A percentile compares a stretch with the other conserved stretches of the same genome.
Evolutionary conservation across 768 basidiomycete genomes (phyloP).

Genomic region (Cystobasidium ongulense): DNA sequence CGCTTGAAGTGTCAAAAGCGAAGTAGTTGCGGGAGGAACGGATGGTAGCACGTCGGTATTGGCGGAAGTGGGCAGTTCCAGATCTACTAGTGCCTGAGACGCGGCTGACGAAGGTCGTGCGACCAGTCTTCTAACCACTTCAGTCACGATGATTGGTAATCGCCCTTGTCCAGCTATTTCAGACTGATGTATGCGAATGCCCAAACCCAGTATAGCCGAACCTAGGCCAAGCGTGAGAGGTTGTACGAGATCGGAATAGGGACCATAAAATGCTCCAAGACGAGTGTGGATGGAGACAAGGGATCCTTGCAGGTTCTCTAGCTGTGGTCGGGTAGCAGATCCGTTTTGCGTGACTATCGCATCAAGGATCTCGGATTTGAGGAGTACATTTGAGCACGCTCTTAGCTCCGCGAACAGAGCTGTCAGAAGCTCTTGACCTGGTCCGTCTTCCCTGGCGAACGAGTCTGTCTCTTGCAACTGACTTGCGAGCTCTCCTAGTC

Average conservation of each 20-base stretch:
- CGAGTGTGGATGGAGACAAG: slow-evolving; percentile 69
- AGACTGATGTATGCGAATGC: slow-evolving; percentile 43
- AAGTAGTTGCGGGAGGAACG: not conserved
- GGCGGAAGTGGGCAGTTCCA: not conserved
- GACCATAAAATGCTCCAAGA: slow-evolving; percentile 58
- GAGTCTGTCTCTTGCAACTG: not conserved
- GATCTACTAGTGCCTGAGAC: not conserved
- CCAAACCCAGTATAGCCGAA: slow-evolving; percentile 62
- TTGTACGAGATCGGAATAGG: slow-evolving; percentile 61
- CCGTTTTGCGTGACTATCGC: not conserved
- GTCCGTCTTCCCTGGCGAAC: not conserved
- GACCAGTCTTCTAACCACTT: not conserved
- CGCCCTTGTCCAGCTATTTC: slow-evolving; percentile 47
- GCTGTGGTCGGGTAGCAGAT: not conserved
- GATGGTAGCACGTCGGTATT: not conserved
- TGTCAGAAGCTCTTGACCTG: slow-evolving; percentile 39
- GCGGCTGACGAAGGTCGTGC: not conserved
- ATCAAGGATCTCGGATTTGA: slow-evolving; percentile 50
- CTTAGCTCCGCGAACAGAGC: slow-evolving; percentile 52
- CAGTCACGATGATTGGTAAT: slow-evolving; percentile 37
- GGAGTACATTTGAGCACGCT: slow-evolving; percentile 62
- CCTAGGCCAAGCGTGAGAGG: slow-evolving; percentile 62
- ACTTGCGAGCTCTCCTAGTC: not conserved
- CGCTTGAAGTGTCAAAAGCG: not conserved
- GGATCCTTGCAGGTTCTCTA: slow-evolving; percentile 58